Percentiles rank a stretch among this genome's conserved stretches.
Conservation (phyloP, 2,329 filamentous ascomycete genomes). For the Phyllosticta citribraziliensis region DNA sequence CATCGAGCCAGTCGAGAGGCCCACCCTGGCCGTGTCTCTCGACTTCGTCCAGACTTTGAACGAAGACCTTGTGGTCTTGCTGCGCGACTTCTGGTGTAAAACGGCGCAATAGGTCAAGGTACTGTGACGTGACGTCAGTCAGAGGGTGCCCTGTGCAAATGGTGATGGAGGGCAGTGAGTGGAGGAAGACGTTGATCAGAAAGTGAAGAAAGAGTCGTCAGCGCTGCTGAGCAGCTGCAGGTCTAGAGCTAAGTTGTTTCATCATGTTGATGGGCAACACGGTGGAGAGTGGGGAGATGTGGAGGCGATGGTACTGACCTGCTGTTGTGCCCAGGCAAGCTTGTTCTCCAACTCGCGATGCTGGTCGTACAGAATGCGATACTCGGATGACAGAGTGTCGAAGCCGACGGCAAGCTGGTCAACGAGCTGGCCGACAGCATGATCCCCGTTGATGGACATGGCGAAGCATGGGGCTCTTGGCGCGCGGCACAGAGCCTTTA, state of each 20-base stretch:
- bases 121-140: constrained; percentile 17
- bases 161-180: not conserved
- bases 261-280: constrained; percentile 26
- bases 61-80: constrained; percentile 30
- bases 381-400: constrained; percentile 37
- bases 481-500: constrained; percentile 1
- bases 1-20: constrained; percentile 23
- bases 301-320: constrained; percentile 28
- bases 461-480: not conserved
- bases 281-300: not conserved
- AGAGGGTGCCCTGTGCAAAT: not conserved
- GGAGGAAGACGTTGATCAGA: constrained; percentile 34
- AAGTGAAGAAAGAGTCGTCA: constrained; percentile 30
- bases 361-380: constrained; percentile 35
- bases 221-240: constrained; percentile 36
- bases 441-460: constrained; percentile 8
- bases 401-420: constrained; percentile 38
- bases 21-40: constrained; percentile 16
- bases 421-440: constrained; percentile 22
- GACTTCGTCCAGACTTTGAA: constrained; percentile 28
- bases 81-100: constrained; percentile 27
- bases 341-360: constrained; percentile 38
- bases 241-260: constrained; percentile 43
- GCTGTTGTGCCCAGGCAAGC: constrained; percentile 38
- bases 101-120: constrained; percentile 30